Conservation (phyloP, 805 yeast genomes). For the Monosporozyma yasuniensis region DNA sequence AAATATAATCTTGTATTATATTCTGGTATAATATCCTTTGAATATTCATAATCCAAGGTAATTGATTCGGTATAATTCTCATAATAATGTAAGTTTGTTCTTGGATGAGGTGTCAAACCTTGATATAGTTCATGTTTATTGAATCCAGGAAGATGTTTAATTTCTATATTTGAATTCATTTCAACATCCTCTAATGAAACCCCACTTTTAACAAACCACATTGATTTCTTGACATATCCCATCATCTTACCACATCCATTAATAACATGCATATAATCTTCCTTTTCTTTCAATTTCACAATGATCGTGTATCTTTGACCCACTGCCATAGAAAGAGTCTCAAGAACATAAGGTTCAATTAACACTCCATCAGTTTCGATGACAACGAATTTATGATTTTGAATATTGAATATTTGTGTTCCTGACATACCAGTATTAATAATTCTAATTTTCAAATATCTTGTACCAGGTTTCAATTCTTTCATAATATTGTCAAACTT, state of each 20-base stretch:
- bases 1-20: slow-evolving; percentile 42
- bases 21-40: slow-evolving; percentile 29
- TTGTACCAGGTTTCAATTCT: slow-evolving; percentile 35
- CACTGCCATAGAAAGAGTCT: slow-evolving; percentile 48
- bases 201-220: slow-evolving; percentile 11
- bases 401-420: slow-evolving; percentile 46
- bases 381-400: slow-evolving; percentile 43
- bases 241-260: slow-evolving; percentile 44
- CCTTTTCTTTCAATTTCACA: slow-evolving; percentile 40
- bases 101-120: slow-evolving; percentile 12
- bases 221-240: slow-evolving; percentile 36
- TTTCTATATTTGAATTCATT: slow-evolving; percentile 16
- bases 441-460: slow-evolving; percentile 39
- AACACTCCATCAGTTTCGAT: slow-evolving; percentile 54
- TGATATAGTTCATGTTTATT: slow-evolving; percentile 15
- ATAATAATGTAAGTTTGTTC: background rate
- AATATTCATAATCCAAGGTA: slow-evolving; percentile 41
- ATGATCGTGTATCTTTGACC: slow-evolving; percentile 72
- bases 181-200: background rate
- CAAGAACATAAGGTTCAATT: slow-evolving; percentile 41
- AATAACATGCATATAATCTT: slow-evolving; percentile 30
- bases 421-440: slow-evolving; percentile 51
- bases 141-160: slow-evolving; percentile 32
- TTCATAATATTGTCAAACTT: slow-evolving; percentile 15
- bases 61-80: slow-evolving; percentile 6